Conservation (phyloP, 2,329 filamentous ascomycete genomes). For the Fonsecaea monophora region DNA sequence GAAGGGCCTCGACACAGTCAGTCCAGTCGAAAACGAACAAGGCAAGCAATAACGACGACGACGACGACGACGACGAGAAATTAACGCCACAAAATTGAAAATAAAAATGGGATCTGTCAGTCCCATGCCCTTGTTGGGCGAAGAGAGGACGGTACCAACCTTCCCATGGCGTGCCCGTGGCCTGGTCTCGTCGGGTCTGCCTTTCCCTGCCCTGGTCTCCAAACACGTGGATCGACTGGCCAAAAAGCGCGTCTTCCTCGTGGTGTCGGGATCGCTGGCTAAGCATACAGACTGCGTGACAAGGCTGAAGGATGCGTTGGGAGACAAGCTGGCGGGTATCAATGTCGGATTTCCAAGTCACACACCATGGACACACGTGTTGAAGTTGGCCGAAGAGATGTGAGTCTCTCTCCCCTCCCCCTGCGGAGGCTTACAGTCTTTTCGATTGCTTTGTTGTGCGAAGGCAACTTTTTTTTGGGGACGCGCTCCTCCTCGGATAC, state of each 20-base stretch:
- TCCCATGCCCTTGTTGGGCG: no score
- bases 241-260: slow-evolving; percentile 42
- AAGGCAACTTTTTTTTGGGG: no score
- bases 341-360: slow-evolving; percentile 61
- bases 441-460: no score
- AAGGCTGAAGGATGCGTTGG: slow-evolving; percentile 51
- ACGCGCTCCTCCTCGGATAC: no score
- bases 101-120: no score
- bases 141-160: slow-evolving; percentile 17
- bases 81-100: no score
- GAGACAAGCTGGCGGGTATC: slow-evolving; percentile 51
- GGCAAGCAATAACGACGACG: no score
- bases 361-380: slow-evolving; percentile 60
- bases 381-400: slow-evolving; percentile 54
- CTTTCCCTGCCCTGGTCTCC: slow-evolving; percentile 20
- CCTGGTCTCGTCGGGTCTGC: slow-evolving; percentile 20
- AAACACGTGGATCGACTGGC: slow-evolving; percentile 18
- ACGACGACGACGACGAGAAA: no score
- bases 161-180: slow-evolving; percentile 23
- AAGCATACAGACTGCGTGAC: slow-evolving; percentile 55
- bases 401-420: slow-evolving; percentile 3
- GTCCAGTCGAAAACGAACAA: no score
- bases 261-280: slow-evolving; percentile 58
- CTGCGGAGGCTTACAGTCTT: no score
- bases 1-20: no score